Conservation (phyloP, 495 filamentous ascomycete genomes). For the Staphylotrichum longicolle region DNA sequence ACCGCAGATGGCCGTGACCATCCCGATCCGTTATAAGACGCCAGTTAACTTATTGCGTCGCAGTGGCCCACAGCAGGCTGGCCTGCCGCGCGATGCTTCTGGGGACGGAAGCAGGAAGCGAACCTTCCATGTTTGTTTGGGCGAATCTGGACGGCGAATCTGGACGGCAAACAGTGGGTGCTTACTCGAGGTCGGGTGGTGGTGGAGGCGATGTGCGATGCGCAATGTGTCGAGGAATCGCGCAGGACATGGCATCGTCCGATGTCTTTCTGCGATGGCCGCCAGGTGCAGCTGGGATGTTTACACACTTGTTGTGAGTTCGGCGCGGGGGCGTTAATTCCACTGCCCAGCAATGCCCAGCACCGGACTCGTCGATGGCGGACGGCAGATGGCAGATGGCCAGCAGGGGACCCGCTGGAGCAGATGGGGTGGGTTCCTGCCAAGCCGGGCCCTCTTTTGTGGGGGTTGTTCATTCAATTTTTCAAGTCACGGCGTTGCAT, state of each 20-base stretch:
- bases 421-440: conserved; percentile 12
- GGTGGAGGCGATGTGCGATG: background rate
- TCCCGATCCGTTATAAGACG: conserved; percentile 29
- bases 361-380: background rate
- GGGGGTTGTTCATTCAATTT: conserved; percentile 6
- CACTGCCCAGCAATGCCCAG: conserved; percentile 15
- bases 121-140: conserved; percentile 27
- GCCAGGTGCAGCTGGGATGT: no score
- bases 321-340: no score
- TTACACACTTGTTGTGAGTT: no score
- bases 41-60: conserved; percentile 19
- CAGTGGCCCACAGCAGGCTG: conserved; percentile 25
- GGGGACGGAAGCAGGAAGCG: conserved; percentile 24
- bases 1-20: conserved; percentile 20
- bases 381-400: conserved; percentile 18
- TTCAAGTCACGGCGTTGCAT: background rate
- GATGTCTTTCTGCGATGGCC: no score
- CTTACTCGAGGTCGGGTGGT: no score
- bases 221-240: conserved; percentile 2
- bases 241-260: no score
- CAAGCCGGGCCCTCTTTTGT: conserved; percentile 7
- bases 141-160: conserved; percentile 13
- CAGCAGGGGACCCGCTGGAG: background rate
- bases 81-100: conserved; percentile 32
- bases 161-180: no score